phyloP scores from a whole-genome alignment of 306 rosid genomes.

The Trichosanthes truncata region DNA sequence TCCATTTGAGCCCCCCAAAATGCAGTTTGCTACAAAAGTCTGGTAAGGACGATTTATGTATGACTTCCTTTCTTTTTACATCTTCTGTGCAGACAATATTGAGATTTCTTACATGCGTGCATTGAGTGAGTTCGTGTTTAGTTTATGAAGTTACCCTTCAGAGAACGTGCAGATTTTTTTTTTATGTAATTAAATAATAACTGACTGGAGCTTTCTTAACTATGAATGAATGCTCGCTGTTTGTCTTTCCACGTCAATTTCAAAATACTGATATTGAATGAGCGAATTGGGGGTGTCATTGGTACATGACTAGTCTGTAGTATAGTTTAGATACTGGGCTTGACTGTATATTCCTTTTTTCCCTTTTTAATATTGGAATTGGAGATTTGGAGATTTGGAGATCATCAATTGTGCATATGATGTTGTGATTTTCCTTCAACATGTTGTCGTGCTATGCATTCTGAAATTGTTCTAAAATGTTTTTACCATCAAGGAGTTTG shows the following conservation, averaged over 20 bases:
- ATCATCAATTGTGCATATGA: not conserved
- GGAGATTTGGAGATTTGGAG: not conserved
- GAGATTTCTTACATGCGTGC: not conserved
- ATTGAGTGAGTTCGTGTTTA: not conserved
- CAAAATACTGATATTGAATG: not conserved
- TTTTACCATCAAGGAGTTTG: not conserved
- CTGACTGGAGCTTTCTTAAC: not conserved
- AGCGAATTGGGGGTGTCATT: not conserved
- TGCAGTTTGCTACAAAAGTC: constrained; percentile 88
- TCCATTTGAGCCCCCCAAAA: constrained; percentile 97
- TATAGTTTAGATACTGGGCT: not conserved
- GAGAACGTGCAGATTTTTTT: not conserved
- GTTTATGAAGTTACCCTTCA: not conserved
- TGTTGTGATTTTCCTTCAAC: not conserved
- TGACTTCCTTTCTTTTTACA: not conserved
- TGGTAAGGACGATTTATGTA: constrained; percentile 37
- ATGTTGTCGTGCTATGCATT: not conserved
- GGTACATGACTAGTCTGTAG: not conserved
- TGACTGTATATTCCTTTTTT: not conserved
- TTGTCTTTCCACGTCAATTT: not conserved
- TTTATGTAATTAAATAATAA: not conserved
- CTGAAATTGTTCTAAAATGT: not conserved
- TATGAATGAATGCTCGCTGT: not conserved
- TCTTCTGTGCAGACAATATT: not conserved
- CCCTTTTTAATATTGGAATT: not conserved